phyloP scores from a whole-genome alignment of 352 stramenopile species.

The Phytophthora agathidicida region DNA sequence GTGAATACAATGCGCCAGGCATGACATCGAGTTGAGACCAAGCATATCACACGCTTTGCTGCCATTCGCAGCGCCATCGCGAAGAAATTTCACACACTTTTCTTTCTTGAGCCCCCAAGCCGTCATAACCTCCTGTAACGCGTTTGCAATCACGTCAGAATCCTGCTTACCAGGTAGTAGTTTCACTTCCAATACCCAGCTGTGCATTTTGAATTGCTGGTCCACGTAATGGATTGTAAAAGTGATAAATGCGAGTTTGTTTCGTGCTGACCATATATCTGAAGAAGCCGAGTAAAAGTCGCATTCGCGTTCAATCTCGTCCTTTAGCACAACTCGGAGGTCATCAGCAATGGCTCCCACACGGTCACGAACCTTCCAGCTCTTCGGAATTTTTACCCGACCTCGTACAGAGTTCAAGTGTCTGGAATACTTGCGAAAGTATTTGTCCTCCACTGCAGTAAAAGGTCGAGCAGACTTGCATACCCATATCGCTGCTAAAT shows the following conservation, averaged over 20 bases:
- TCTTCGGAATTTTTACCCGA: not conserved
- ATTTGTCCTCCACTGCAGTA: not conserved
- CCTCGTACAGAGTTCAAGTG: not conserved
- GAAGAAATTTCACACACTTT: slow-evolving; percentile 6
- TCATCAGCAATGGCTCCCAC: not conserved
- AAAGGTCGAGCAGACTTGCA: not conserved
- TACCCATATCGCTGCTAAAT: not conserved
- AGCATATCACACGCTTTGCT: not conserved
- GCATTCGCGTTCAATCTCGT: not conserved
- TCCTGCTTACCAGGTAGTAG: not conserved
- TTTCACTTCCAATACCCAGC: slow-evolving; percentile 5
- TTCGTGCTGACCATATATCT: slow-evolving; percentile 6
- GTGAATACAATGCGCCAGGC: slow-evolving; percentile 1
- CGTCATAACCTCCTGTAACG: not conserved
- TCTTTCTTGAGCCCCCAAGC: not conserved
- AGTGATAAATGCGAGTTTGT: not conserved
- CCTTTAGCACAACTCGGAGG: not conserved
- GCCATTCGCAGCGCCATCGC: not conserved
- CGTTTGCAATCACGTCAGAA: not conserved
- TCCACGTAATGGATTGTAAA: slow-evolving; percentile 5
- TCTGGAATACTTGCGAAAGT: slow-evolving; percentile 1
- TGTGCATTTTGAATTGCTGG: not conserved
- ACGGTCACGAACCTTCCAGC: not conserved
- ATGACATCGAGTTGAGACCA: not conserved
- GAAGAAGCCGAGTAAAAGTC: slow-evolving; percentile 2